A percentile compares a stretch with the other conserved stretches of the same genome.
These are phyloP conservation scores for Leucocoprinus birnbaumii DNA, from an alignment of 768 basidiomycete genomes.

Conservation along the genomic window DNA sequence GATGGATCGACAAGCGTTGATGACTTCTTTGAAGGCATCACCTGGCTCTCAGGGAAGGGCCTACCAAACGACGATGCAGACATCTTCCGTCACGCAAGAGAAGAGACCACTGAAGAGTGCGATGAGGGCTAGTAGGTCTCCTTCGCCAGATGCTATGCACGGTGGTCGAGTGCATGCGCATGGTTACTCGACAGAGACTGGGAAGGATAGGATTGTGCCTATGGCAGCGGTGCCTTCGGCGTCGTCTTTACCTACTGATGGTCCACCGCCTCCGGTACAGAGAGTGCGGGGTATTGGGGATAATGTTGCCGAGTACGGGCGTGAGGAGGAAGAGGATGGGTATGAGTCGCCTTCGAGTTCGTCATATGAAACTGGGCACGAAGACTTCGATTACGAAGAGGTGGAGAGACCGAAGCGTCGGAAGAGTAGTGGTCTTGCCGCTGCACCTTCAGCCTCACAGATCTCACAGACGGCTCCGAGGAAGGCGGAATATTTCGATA, in stretches of 20 bases:
- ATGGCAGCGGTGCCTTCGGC: conserved; percentile 1
- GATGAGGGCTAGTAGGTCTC: conserved; percentile 50
- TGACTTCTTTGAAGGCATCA: neutral
- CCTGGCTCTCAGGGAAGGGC: neutral
- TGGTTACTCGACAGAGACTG: neutral
- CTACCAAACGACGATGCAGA: neutral
- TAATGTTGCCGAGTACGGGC: neutral
- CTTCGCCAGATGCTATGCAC: conserved; percentile 33
- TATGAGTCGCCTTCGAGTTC: conserved; percentile 47
- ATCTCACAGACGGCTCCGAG: neutral
- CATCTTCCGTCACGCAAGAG: conserved; percentile 21
- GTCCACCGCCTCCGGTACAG: neutral
- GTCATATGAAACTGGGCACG: conserved; percentile 67
- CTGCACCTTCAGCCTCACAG: conserved; percentile 6
- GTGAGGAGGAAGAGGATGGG: conserved; percentile 21
- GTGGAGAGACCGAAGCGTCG: conserved; percentile 4
- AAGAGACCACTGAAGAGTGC: conserved; percentile 62
- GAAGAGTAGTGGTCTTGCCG: neutral
- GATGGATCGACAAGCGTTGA: conserved; percentile 2
- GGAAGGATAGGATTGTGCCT: conserved; percentile 1
- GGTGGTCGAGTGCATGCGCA: neutral
- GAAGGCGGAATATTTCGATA: neutral
- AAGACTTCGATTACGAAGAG: conserved; percentile 32
- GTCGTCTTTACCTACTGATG: neutral
- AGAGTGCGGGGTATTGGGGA: too few relatives aligned